A percentile compares a stretch with the other conserved stretches of the same genome.
Conservation (phyloP, 2,329 filamentous ascomycete species). For the Pseudocercospora pini-densiflorae region DNA sequence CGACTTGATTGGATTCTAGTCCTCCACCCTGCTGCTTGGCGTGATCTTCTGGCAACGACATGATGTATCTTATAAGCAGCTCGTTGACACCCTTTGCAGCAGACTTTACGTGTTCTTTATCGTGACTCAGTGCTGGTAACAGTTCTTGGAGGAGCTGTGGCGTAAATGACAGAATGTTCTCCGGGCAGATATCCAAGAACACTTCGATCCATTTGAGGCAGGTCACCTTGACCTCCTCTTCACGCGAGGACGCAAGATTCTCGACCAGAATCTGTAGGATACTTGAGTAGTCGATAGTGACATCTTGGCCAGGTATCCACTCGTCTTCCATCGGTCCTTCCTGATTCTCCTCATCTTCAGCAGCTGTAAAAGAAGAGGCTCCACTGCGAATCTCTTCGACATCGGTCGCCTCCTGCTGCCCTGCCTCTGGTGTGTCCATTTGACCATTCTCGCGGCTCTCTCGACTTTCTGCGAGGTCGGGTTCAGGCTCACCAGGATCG, state of each 20-base stretch:
- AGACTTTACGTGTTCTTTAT: constrained; percentile 84
- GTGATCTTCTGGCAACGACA: constrained; percentile 75
- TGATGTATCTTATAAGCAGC: constrained; percentile 91
- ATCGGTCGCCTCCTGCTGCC: constrained; percentile 10
- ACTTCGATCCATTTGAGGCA: constrained; percentile 93
- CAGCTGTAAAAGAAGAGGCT: constrained; percentile 59
- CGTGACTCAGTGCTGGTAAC: constrained; percentile 90
- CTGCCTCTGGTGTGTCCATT: constrained; percentile 20
- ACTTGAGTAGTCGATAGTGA: constrained; percentile 88
- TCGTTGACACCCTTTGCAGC: constrained; percentile 89
- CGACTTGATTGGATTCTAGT: constrained; percentile 3
- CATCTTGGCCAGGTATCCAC: constrained; percentile 97
- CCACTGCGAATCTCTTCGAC: constrained; percentile 56
- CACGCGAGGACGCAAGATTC: constrained; percentile 81
- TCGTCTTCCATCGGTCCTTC: constrained; percentile 71
- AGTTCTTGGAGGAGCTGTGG: constrained; percentile 90
- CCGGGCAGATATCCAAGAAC: constrained; percentile 95
- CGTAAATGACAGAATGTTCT: constrained; percentile 93
- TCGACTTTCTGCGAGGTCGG: constrained; percentile 25
- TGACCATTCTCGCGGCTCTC: constrained; percentile 28
- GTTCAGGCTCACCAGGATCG: constrained; percentile 22
- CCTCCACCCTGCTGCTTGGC: constrained; percentile 40
- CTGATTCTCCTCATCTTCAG: constrained; percentile 54
- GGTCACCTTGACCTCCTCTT: constrained; percentile 90
- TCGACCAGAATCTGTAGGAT: constrained; percentile 91